Percentiles rank a stretch among this genome's conserved stretches.
Evolutionary conservation across 2,329 filamentous ascomycete species (phyloP).

Genomic region (Neonectria ditissima): DNA sequence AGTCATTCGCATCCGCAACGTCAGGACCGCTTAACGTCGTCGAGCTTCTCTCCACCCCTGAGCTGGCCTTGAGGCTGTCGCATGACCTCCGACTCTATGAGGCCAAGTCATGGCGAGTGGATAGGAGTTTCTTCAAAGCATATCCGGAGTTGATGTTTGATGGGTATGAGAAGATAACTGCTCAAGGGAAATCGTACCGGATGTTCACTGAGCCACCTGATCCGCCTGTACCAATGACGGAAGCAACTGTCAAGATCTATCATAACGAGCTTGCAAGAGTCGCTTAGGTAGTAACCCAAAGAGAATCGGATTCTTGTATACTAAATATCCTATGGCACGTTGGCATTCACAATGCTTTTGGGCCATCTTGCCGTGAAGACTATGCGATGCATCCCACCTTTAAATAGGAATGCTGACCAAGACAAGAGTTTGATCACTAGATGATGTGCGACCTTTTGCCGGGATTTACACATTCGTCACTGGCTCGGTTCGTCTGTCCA

Average conservation of each 20-base stretch:
- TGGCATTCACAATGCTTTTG: too few species aligned
- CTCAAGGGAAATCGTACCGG: neutral
- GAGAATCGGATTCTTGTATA: too few species aligned
- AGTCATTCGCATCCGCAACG: neutral
- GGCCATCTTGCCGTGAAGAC: too few species aligned
- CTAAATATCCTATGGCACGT: too few species aligned
- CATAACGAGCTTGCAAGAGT: neutral
- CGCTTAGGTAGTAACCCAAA: neutral
- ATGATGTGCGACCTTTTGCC: too few species aligned
- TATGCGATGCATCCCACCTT: too few species aligned
- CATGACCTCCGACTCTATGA: slow-evolving; percentile 3
- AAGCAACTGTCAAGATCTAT: neutral
- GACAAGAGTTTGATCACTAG: too few species aligned
- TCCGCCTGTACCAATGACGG: slow-evolving; percentile 1
- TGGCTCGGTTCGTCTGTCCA: too few species aligned
- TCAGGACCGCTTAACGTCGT: neutral
- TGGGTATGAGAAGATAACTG: slow-evolving; percentile 6
- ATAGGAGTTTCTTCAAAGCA: slow-evolving; percentile 2
- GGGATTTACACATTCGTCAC: too few species aligned
- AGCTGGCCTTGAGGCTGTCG: neutral
- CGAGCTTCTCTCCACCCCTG: neutral
- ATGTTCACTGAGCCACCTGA: neutral
- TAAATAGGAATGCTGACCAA: too few species aligned
- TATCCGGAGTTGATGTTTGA: slow-evolving; percentile 12
- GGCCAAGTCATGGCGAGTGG: slow-evolving; percentile 5